Evolutionary conservation across 306 rosid species (phyloP), one percentile per base, ranked within the genome.

Genomic region (Cotoneaster glaucophyllus): DNA sequence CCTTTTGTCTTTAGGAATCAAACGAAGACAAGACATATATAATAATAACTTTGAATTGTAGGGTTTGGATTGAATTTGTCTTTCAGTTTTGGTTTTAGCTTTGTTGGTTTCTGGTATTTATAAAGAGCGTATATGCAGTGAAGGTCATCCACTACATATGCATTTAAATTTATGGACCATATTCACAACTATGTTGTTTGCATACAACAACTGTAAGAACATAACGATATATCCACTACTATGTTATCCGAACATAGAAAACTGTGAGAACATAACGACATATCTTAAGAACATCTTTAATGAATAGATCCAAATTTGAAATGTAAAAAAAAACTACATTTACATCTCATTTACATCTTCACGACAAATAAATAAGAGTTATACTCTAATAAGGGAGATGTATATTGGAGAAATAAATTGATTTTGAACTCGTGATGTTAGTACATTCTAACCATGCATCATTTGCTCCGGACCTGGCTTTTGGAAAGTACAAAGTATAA

Each of bases 1-100:
- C 31, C 45, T 71, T 65, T 39, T 79, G 70, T 75, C 50, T 43
- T 73, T 73, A 57, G 88, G 82, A 79, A 70, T 75, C 84, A 88
- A 88, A 82, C 86, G 76, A 88, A 74, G 98, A 94, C 95, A 92
- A 90, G 68, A 37, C 4, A 39, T 48, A 48, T 15, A 48, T 48
- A 48, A 48, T 25, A 19, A 43, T 63, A 70, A 80, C 89, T 91
- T 88, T 82, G 90, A 84, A 83, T 66, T 81, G 87, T 77, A 37
- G 85, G 78, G 82, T 73, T 24, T 8, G 25, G 19, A 34, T 45
- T 82, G 78, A 79, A 50, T 64, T 70, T 74, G 64, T 78, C 48
- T 67, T 57, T 82, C 25, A 26, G 67, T 84, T 78, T 83, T 83
- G 82, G 44, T 82, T 74, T 90, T 82, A 82, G 79, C 73, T 81